Evolutionary conservation across 2,329 filamentous ascomycete species (phyloP).

Genomic region (Calonectria multiphialidica): DNA sequence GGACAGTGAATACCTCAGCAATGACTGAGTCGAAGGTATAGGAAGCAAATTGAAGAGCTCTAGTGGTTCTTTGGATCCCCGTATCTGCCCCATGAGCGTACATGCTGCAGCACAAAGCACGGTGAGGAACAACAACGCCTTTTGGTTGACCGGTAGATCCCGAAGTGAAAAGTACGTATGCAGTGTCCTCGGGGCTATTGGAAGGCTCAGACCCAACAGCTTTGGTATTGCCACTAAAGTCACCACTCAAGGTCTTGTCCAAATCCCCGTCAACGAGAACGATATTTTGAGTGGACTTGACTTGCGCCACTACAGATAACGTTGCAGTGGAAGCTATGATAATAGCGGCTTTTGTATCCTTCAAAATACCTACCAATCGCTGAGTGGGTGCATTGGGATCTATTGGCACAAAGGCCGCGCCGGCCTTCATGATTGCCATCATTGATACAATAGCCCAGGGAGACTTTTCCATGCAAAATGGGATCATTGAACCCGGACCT

Average conservation of each 20-base stretch:
- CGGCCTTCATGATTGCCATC: constrained; percentile 50
- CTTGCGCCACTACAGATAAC: neutral
- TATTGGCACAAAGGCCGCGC: constrained; percentile 45
- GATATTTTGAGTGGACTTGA: neutral
- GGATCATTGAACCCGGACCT: constrained; percentile 1
- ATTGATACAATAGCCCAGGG: constrained; percentile 39
- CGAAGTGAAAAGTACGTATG: constrained; percentile 65
- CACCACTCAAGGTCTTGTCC: too few relatives aligned
- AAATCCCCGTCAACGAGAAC: neutral
- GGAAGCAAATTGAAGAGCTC: constrained; percentile 37
- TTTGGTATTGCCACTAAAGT: too few relatives aligned
- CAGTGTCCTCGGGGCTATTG: neutral
- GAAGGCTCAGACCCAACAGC: neutral
- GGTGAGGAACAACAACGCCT: constrained; percentile 54
- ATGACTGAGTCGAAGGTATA: constrained; percentile 55
- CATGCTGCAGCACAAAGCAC: neutral
- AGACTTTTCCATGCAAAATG: constrained; percentile 28
- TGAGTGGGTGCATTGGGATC: constrained; percentile 51
- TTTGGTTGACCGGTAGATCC: constrained; percentile 68
- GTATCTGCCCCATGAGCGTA: neutral
- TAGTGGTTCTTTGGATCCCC: neutral
- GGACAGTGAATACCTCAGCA: constrained; percentile 52
- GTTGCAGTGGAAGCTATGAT: neutral
- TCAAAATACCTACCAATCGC: neutral
- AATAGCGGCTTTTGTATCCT: neutral